Conservation (phyloP, 2,329 filamentous ascomycete species). For the Claviceps cyperi region DNA sequence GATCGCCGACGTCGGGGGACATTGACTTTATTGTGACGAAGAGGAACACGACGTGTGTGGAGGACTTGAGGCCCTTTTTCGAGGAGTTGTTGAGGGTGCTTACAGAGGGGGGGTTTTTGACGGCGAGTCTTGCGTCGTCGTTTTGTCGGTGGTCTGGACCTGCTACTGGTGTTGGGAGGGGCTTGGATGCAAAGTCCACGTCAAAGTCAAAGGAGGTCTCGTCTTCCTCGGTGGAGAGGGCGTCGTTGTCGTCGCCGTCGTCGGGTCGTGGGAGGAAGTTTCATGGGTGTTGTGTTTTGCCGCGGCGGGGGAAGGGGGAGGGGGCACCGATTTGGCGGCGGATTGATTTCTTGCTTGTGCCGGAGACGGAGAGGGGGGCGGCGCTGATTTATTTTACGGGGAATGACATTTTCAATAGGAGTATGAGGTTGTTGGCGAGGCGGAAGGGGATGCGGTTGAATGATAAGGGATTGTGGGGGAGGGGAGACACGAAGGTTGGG, state of each 20-base stretch:
- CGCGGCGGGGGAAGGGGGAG: conserved; percentile 17
- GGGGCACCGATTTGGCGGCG: conserved; percentile 50
- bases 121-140: conserved; percentile 47
- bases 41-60: conserved; percentile 34
- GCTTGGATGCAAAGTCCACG: no score
- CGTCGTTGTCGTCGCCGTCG: conserved; percentile 18
- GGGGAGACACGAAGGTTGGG: conserved; percentile 65
- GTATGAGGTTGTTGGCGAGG: conserved; percentile 62
- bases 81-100: conserved; percentile 48
- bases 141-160: no score
- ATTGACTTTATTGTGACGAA: conserved; percentile 77
- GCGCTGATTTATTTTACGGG: conserved; percentile 92
- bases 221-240: no score
- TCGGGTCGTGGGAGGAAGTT: conserved; percentile 56
- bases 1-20: conserved; percentile 59
- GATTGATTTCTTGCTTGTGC: conserved; percentile 75
- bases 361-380: conserved; percentile 63
- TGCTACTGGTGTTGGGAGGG: no score
- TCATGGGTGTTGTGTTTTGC: conserved; percentile 72
- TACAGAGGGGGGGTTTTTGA: conserved; percentile 49
- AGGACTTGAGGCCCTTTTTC: conserved; percentile 48
- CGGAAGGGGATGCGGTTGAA: conserved; percentile 77
- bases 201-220: no score
- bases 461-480: conserved; percentile 62
- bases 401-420: conserved; percentile 88